phyloP scores from a whole-genome alignment of 495 filamentous ascomycete species.

The Aspergillus asperescens region DNA sequence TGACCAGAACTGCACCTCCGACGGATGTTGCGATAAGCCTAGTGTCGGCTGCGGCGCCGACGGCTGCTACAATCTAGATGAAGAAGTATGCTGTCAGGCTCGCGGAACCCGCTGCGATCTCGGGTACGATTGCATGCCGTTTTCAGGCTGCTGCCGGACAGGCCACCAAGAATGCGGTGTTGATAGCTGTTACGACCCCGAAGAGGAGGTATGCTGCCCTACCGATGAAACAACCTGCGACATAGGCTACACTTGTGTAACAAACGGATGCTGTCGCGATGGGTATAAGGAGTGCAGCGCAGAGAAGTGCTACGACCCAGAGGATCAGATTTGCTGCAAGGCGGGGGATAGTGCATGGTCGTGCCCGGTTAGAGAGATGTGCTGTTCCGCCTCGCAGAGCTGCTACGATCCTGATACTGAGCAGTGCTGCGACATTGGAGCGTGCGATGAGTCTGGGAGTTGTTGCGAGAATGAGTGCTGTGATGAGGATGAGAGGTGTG shows the following conservation, averaged over 20 bases:
- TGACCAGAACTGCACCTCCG: background rate
- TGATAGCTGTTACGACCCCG: background rate
- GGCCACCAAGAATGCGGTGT: background rate
- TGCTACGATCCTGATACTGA: background rate
- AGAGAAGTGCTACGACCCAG: background rate
- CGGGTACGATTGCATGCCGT: background rate
- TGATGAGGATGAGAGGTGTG: background rate
- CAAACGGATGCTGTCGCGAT: background rate
- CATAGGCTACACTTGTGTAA: background rate
- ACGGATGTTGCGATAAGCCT: background rate
- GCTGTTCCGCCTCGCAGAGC: background rate
- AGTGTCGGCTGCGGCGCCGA: background rate
- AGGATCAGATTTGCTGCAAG: background rate
- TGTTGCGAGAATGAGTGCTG: conserved; percentile 1
- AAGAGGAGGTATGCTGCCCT: background rate
- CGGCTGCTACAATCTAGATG: background rate
- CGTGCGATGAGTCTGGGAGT: background rate
- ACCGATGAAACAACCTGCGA: background rate
- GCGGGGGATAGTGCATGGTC: background rate
- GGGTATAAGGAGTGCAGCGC: background rate
- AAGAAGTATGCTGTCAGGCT: background rate
- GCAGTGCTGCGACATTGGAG: background rate
- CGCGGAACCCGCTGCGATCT: background rate
- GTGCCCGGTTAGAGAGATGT: background rate
- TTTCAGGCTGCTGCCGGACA: background rate